Evolutionary conservation across 2,329 filamentous ascomycete species (phyloP), one percentile per base, ranked within the genome.

Genomic region (Curvularia spicifera): DNA sequence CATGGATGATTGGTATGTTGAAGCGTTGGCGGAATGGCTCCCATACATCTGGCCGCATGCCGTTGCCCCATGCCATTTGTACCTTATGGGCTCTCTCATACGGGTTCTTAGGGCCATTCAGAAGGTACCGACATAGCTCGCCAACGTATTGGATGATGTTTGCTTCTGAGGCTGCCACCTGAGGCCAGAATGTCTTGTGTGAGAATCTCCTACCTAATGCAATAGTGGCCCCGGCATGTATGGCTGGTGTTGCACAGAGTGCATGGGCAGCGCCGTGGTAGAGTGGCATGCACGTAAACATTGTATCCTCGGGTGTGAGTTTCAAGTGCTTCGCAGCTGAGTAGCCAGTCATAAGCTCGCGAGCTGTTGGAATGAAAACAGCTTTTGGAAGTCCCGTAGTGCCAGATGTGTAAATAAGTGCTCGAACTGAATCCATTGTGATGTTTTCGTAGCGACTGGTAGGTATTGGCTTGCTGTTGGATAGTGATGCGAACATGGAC

Each of bases 1-100:
- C 77, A 37, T 76, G 71, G 54, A 79, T 77, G 18, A 72, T 63
- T 4, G 73, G 71, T 39, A 79, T 77, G 13, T 69, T 69, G 57
- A 79, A 79, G 2, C 77, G 69, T 49, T 78, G 63, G 18, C 75
- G 70, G 55, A 79, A 79, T 0, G 65, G 67, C 53, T 77, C 74
- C 76, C 77, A 79, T 0, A 79, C 76, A 57, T 79, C 77, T 12
- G 76, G 74, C 12, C 77, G 60, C 73, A 79, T 76, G n/a, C 77
- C 77, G 49, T 79, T 79, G 12, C 77, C 76, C 72, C 72, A 78
- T 4, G 74, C 75, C 56, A 75, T 57, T 20, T 70, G 46, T 2
- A 75, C 74, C 18, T 69, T 73, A 54, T 78, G 72, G 12, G 63
- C 64, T 10, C 66, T 63, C 53, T 77, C 75, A 37, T 66, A 69